Evolutionary conservation across 345 rosid genomes (phyloP).

Genomic region (Murraya koenigii): DNA sequence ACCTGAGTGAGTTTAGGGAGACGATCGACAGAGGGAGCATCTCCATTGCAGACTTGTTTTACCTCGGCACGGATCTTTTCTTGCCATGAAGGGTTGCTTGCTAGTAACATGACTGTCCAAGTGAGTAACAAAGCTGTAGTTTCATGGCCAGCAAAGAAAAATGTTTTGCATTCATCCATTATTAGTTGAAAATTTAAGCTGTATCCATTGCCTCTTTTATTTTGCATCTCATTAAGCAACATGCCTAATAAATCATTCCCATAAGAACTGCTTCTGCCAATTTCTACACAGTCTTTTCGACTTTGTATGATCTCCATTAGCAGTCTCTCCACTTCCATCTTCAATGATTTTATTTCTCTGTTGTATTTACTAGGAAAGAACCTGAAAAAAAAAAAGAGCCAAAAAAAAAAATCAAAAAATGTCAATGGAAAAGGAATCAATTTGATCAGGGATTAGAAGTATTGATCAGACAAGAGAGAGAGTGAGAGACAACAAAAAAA

Average conservation of each 20-base stretch:
- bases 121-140: constrained; percentile 87
- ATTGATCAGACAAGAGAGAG: too few species aligned
- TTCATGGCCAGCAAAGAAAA: constrained; percentile 97
- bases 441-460: constrained; percentile 1
- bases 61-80: constrained; percentile 68
- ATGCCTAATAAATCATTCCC: constrained; percentile 85
- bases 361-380: constrained; percentile 88
- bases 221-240: constrained; percentile 71
- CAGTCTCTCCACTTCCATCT: constrained; percentile 75
- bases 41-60: constrained; percentile 59
- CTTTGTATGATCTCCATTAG: constrained; percentile 82
- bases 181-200: constrained; percentile 64
- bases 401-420: neutral
- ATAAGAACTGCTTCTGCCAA: constrained; percentile 71
- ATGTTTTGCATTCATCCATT: constrained; percentile 97
- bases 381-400: constrained; percentile 31
- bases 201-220: constrained; percentile 35
- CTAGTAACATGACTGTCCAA: constrained; percentile 89
- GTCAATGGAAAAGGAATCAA: neutral
- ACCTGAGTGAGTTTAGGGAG: constrained; percentile 76
- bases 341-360: constrained; percentile 73
- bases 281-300: constrained; percentile 68
- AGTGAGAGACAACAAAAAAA: too few species aligned
- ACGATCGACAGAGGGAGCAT: constrained; percentile 59
- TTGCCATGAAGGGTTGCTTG: constrained; percentile 87